Base-by-base conservation (phyloP, 2,329 filamentous ascomycete species). In the Chrysosporium queenslandicum region DNA sequence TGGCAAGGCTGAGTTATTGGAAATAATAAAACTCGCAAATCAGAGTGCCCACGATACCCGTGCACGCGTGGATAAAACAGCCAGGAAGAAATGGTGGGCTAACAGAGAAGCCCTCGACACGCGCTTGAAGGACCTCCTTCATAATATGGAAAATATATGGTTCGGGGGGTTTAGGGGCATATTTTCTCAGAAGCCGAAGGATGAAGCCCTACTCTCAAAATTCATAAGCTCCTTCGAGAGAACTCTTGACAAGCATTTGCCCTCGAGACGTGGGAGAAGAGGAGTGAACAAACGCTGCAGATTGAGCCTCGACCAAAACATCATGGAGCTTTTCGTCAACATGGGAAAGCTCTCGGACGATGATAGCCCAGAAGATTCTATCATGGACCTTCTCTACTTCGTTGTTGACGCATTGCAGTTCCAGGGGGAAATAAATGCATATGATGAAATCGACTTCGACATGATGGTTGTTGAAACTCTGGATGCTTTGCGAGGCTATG, bases 391-490 rank as follows among this genome's bases (percentile, higher is more conserved):
- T 25, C 78, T 98, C 2, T 97, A 96, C 70, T 97, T 97, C 64
- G 86, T 97, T 1, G 84, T 98, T 4, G 92, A 98, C 62, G 90
- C 97, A 48, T 75, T 98, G 2, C 92, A 97, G 65, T 97, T 98
- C 68, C 87, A 95, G 60, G 92, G 92, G 14, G 94, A 98, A 70
- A 80, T 83, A 45, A 98, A 97, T 64, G 92, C 94, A 0, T 96
- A 96, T 68, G 92, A 98, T 61, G 92, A 98, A 70, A 87, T 98
- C 57, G 91, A 97, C 67, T 94, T 97, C 64, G 92, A 98, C 60
- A 73, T 77, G 59, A 94, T 98, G 80, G 82, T 90, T 4, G 77
- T 97, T 36, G 89, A 95, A 60, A 87, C 87, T 0, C 78, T 88
- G 36, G 91, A 96, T 68, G 87, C 89, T 1, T 72, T 98, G 23